Conservation (phyloP, 805 yeast species). For the Starmera quercuum region DNA sequence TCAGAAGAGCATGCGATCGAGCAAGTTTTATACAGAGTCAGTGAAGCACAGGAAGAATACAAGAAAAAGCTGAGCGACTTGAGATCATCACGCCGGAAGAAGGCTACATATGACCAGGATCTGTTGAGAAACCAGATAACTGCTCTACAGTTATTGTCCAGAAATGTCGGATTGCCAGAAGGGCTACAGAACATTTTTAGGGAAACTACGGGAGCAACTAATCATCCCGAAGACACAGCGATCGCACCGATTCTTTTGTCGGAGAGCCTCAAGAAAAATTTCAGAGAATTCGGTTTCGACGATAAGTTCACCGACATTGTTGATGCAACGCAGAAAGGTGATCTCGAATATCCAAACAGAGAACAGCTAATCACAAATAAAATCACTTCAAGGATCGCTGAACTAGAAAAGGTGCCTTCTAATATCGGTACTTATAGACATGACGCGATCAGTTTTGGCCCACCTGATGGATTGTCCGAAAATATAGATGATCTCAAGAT, state of each 20-base stretch:
- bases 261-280: constrained; percentile 22
- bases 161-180: constrained; percentile 58
- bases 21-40: constrained; percentile 29
- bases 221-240: background rate
- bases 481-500: constrained; percentile 52
- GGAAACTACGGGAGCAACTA: constrained; percentile 13
- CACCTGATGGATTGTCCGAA: constrained; percentile 37
- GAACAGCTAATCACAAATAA: constrained; percentile 49
- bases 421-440: constrained; percentile 54
- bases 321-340: constrained; percentile 30
- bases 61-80: constrained; percentile 21
- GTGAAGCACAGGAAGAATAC: constrained; percentile 32
- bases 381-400: constrained; percentile 48
- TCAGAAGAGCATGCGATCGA: constrained; percentile 39
- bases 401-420: constrained; percentile 60
- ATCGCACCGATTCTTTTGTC: constrained; percentile 19
- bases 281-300: constrained; percentile 21
- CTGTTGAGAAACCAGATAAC: constrained; percentile 51
- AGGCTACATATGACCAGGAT: constrained; percentile 31
- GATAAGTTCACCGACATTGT: constrained; percentile 20
- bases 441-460: constrained; percentile 33
- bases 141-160: constrained; percentile 57
- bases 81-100: constrained; percentile 16
- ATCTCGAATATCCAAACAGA: constrained; percentile 29
- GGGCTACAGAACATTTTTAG: constrained; percentile 35